phyloP scores from a whole-genome alignment of 305 asterid species.

The Fraxinus paxiana region DNA sequence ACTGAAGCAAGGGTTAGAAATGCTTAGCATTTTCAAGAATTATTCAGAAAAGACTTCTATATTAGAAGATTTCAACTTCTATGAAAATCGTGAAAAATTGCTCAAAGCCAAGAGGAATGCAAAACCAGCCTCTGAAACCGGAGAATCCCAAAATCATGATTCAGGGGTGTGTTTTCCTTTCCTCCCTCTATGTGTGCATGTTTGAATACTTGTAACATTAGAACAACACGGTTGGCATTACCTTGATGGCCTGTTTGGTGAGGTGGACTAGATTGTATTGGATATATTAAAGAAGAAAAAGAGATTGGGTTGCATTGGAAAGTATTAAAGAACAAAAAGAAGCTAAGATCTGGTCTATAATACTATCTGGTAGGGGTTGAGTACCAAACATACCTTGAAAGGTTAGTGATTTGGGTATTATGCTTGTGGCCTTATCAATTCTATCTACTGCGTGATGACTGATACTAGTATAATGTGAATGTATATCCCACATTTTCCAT shows the following conservation, averaged over 20 bases:
- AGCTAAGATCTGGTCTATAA: not conserved
- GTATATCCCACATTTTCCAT: not conserved
- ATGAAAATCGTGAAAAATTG: constrained; percentile 69
- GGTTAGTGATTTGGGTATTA: not conserved
- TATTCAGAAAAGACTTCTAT: constrained; percentile 55
- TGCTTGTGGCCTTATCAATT: not conserved
- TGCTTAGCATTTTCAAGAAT: constrained; percentile 63
- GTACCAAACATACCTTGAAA: not conserved
- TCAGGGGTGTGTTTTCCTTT: constrained; percentile 29
- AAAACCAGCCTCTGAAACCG: constrained; percentile 25
- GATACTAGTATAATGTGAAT: not conserved
- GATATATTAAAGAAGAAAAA: not conserved
- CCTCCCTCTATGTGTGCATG: not conserved
- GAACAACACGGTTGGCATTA: not conserved
- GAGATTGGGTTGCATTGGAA: not conserved
- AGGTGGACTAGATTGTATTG: not conserved
- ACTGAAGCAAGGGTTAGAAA: constrained; percentile 66
- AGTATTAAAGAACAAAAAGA: not conserved
- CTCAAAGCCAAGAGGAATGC: constrained; percentile 46
- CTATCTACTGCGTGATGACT: not conserved
- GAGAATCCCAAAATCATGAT: constrained; percentile 21
- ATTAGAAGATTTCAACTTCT: constrained; percentile 66
- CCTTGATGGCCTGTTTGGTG: not conserved
- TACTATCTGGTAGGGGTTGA: not conserved
- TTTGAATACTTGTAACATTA: not conserved